Evolutionary conservation across 1,139 yeast genomes (phyloP).

Genomic region (Lodderomyces theae): DNA sequence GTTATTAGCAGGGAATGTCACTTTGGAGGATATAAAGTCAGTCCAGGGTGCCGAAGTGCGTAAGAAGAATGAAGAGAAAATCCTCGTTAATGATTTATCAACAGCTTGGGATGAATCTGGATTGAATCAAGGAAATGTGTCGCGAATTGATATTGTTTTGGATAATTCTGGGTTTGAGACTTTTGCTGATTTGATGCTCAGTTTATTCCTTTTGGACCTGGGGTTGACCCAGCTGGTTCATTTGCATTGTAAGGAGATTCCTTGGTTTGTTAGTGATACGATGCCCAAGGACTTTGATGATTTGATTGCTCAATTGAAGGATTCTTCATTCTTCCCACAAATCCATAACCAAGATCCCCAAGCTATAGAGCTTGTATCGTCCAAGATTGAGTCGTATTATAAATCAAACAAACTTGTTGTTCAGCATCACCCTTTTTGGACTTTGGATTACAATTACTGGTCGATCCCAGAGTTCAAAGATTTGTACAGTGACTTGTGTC

Average conservation of each 20-base stretch:
- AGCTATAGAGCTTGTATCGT: slow-evolving; percentile 42
- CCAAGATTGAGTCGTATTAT: slow-evolving; percentile 48
- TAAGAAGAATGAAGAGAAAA: slow-evolving; percentile 77
- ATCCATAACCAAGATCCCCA: slow-evolving; percentile 27
- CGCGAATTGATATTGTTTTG: slow-evolving; percentile 77
- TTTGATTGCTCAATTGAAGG: slow-evolving; percentile 57
- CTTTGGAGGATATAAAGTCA: slow-evolving; percentile 80
- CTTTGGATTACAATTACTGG: slow-evolving; percentile 73
- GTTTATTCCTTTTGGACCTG: slow-evolving; percentile 73
- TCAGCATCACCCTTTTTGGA: slow-evolving; percentile 81
- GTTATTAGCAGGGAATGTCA: slow-evolving; percentile 74
- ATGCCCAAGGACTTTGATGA: slow-evolving; percentile 74
- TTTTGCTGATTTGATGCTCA: slow-evolving; percentile 78
- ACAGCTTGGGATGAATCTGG: slow-evolving; percentile 56
- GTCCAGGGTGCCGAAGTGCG: slow-evolving; percentile 90
- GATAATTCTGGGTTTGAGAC: slow-evolving; percentile 97
- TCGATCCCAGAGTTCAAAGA: slow-evolving; percentile 48
- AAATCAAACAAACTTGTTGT: slow-evolving; percentile 51
- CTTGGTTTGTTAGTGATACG: slow-evolving; percentile 98
- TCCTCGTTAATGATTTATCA: slow-evolving; percentile 72
- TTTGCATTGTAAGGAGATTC: slow-evolving; percentile 85
- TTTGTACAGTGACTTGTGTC: slow-evolving; percentile 44
- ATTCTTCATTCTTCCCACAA: slow-evolving; percentile 50
- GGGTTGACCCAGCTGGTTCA: slow-evolving; percentile 60
- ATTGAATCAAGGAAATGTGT: slow-evolving; percentile 20